Percentiles rank a stretch among this genome's conserved stretches.
phyloP scores from a whole-genome alignment of 768 basidiomycete species.

The Pisolithus tinctorius region DNA sequence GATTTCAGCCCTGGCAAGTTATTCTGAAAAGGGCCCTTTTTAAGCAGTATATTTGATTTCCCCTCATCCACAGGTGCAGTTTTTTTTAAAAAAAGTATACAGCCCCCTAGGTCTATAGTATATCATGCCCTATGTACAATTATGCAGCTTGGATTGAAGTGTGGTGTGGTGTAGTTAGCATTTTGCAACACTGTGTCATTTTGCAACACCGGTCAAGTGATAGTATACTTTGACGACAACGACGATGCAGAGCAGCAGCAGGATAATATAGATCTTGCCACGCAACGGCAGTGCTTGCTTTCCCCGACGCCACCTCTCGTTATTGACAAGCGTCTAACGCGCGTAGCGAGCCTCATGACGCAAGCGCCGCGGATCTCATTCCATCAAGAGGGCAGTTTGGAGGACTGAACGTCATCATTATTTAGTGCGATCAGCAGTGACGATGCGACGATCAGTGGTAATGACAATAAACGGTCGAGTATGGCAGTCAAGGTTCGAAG shows the following conservation, averaged over 20 bases:
- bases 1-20: no score
- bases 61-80: no score
- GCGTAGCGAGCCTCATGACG: slow-evolving; percentile 7
- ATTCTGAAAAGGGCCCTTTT: no score
- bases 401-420: slow-evolving; percentile 48
- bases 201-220: no score
- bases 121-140: no score
- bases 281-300: slow-evolving; percentile 4
- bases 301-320: slow-evolving; percentile 27
- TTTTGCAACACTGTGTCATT: no score
- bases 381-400: slow-evolving; percentile 41
- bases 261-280: not conserved
- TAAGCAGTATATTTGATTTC: no score
- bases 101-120: no score
- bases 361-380: slow-evolving; percentile 51
- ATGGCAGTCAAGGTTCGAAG: slow-evolving; percentile 11
- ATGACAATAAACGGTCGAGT: not conserved
- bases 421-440: slow-evolving; percentile 42
- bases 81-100: no score
- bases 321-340: slow-evolving; percentile 18
- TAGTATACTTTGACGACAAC: slow-evolving; percentile 8
- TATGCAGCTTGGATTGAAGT: no score
- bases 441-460: not conserved
- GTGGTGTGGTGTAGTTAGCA: no score
- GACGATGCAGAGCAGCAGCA: slow-evolving; percentile 3